Evolutionary conservation across 768 basidiomycete species (phyloP), one percentile per base, ranked within the genome.

Genomic region (Suillus subluteus): DNA sequence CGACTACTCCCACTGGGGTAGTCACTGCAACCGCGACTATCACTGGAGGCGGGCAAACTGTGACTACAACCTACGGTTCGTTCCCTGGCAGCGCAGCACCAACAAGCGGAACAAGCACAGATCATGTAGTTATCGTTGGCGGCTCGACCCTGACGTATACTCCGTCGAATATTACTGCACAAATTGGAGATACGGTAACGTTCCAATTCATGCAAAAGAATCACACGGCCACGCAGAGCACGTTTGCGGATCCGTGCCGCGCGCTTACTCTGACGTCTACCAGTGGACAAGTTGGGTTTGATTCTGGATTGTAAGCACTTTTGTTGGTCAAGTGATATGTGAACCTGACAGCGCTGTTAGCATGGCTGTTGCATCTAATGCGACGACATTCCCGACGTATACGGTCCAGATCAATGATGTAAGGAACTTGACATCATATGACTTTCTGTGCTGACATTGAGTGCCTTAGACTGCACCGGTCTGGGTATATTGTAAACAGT

Each of bases 401-500:
- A 83, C 81, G 12, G 74, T 89, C 65, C 79, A 78, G 43, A 77
- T 88, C 66, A 88, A 88, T 74, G 82, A 88, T 74, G 82, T 83
- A 72, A 54, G 55, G 67, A 8, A 38, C 30, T n/a, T 35, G 18
- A 15, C 58, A 32, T 65, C 32, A 6, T 43, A 52, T 18, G 9
- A 26, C 26, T 41, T 55, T 6, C 30, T 35, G 37, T 58, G 21
- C 11, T 61, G 52, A 52, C 63, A 12, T 41, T 23, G 46, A 46
- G 56, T 67, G 58, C 18, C 64, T 32, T 63, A 86, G 84, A 84
- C 84, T 16, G 72, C 76, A 18, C 87, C 86, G 3, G 80, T 88
- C 69, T 88, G 85, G 87, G 83, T 76, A 2, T 87, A 82, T 76
- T 88, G 87, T 73, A 76, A 77, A 2, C 86, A 87, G 70, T 59